Evolutionary conservation across 106 monocot species (phyloP), one percentile per base, ranked within the genome.

Genomic region (Phalaenopsis equestris): DNA sequence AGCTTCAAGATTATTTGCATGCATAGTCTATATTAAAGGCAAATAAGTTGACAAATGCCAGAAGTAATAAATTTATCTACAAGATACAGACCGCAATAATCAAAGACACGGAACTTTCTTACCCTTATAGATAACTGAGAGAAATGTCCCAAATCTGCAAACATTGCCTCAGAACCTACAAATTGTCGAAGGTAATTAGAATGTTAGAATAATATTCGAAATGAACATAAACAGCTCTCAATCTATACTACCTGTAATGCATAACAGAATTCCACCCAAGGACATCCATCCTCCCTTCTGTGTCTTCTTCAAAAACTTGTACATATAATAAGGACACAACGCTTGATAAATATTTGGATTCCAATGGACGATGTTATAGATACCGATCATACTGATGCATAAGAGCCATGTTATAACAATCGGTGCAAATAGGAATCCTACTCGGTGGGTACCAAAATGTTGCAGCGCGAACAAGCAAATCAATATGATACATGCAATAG

Each of bases 81-180:
- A 70, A 70, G 12, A 70, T 38, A 48, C 3, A 21, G 48, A 30
- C 38, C 9, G 45, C 67, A 11, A 72, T 39, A 48, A 19, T n/a
- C 41, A 81, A 55, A 49, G n/a, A 37, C 12, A 17, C 1, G 21
- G 0, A 61, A n/a, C 41, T 75, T 75, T 1, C 75, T 77, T 84
- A 94, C 98, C 92, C 93, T 82, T 84, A 99, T 99, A 36, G 99
- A 99, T 79, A 88, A 75, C 81, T 91, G 91, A 41, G 89, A 91
- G 79, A 99, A 99, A 85, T 99, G 99, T 2, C 99, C 99, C 48
- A 99, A 85, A 87, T 95, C 99, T 65, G 99, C 95, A 91, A 90
- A 99, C 99, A 99, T 99, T 77, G 99, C 99, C 90, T 99, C 99
- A 42, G 95, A 95, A 38, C 99, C 98, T 99, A 83, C 8, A 70